Evolutionary conservation across 495 filamentous ascomycete species (phyloP).

Genomic region (Penicillium mononematosum): DNA sequence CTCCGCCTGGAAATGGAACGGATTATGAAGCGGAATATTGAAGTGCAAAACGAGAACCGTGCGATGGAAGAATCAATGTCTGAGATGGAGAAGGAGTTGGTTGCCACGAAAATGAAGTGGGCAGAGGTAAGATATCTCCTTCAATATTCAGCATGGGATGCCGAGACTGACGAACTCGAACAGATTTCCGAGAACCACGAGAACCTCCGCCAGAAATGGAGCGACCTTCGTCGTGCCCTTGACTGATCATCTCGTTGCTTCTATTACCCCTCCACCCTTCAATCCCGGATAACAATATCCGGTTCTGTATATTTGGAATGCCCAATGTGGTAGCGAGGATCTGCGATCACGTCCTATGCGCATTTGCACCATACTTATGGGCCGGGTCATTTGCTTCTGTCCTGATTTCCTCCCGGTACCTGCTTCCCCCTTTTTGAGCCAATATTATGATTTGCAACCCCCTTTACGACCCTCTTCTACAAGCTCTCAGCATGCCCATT

Average conservation of each 20-base stretch:
- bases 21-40: conserved; percentile 86
- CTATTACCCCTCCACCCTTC: neutral
- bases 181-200: conserved; percentile 66
- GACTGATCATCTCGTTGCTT: conserved; percentile 30
- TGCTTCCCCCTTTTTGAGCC: conserved; percentile 4
- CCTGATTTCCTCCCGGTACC: neutral
- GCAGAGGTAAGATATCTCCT: conserved; percentile 67
- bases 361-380: conserved; percentile 16
- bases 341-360: conserved; percentile 23
- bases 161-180: conserved; percentile 18
- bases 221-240: conserved; percentile 70
- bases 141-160: neutral
- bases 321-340: conserved; percentile 16
- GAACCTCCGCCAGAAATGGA: conserved; percentile 74
- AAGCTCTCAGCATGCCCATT: conserved; percentile 11
- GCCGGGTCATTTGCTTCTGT: conserved; percentile 18
- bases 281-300: neutral
- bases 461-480: neutral
- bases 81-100: conserved; percentile 92
- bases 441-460: conserved; percentile 14
- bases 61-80: conserved; percentile 83
- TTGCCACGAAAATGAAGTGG: conserved; percentile 90
- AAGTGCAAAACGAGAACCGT: conserved; percentile 93
- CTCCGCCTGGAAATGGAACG: conserved; percentile 86
- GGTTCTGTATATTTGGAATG: conserved; percentile 31